Evolutionary conservation across 768 basidiomycete genomes (phyloP).

Genomic region (Suillus cothurnatus): DNA sequence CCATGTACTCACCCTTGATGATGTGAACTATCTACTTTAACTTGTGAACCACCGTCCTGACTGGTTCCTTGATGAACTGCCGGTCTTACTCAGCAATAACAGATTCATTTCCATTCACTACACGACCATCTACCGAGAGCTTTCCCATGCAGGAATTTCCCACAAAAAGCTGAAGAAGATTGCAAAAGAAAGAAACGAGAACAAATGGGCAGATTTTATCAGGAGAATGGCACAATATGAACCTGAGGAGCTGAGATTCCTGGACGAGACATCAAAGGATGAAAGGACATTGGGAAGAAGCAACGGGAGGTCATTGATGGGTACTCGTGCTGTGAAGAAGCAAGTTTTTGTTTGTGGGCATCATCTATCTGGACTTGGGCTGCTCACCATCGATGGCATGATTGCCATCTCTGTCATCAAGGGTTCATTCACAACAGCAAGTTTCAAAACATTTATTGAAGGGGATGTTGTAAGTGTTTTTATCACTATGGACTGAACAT

Average conservation of each 20-base stretch:
- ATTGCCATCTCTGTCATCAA: conserved; percentile 4
- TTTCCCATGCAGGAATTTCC: conserved; percentile 28
- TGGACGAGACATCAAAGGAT: conserved; percentile 39
- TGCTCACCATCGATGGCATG: no score
- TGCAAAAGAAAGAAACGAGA: conserved; percentile 33
- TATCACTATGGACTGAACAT: conserved; percentile 28
- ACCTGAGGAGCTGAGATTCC: conserved; percentile 36
- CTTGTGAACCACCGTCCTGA: conserved; percentile 28
- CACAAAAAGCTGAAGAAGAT: conserved; percentile 36
- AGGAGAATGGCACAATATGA: conserved; percentile 30
- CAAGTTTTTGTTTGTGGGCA: no score
- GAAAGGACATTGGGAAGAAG: conserved; percentile 24
- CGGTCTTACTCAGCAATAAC: conserved; percentile 6
- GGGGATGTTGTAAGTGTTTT: neutral
- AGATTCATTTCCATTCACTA: conserved; percentile 36
- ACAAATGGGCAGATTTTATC: conserved; percentile 25
- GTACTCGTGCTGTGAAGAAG: conserved; percentile 25
- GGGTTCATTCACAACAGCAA: neutral
- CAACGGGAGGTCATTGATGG: conserved; percentile 27
- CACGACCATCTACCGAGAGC: conserved; percentile 32
- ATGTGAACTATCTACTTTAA: conserved; percentile 26
- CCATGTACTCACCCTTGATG: neutral
- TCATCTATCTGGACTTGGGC: no score
- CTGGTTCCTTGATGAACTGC: conserved; percentile 39
- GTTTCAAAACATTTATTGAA: conserved; percentile 27